Conservation (phyloP, 768 basidiomycete species). For the Suillus discolor region DNA sequence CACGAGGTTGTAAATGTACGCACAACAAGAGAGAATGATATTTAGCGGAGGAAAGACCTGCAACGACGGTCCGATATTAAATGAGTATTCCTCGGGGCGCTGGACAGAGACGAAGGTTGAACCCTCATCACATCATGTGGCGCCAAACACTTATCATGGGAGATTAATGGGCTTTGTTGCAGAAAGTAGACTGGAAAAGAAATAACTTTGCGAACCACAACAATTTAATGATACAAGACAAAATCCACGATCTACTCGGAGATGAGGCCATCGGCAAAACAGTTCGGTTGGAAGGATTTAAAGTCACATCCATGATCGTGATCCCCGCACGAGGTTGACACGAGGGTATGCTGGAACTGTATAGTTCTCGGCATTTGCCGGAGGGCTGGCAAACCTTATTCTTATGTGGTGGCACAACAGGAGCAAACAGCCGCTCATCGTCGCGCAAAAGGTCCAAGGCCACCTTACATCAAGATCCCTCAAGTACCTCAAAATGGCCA, state of each 20-base stretch:
- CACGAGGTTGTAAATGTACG: background rate
- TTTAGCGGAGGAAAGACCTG: background rate
- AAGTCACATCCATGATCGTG: background rate
- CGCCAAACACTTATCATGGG: background rate
- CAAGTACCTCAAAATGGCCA: slow-evolving; percentile 60
- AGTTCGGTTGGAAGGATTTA: background rate
- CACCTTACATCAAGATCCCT: slow-evolving; percentile 27
- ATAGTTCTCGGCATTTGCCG: slow-evolving; percentile 32
- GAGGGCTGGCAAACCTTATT: slow-evolving; percentile 27
- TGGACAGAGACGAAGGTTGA: background rate
- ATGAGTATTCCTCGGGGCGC: background rate
- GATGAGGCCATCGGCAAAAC: background rate
- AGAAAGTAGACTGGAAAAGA: background rate
- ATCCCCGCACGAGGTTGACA: background rate
- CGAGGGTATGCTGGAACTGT: slow-evolving; percentile 23
- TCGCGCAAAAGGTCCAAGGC: slow-evolving; percentile 21
- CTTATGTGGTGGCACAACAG: slow-evolving; percentile 15
- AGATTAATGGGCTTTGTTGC: background rate
- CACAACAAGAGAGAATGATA: background rate
- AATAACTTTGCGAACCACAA: background rate
- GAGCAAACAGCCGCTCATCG: slow-evolving; percentile 27
- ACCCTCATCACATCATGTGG: background rate
- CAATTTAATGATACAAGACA: background rate
- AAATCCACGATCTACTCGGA: background rate
- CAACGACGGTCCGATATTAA: background rate